Evolutionary conservation across 495 filamentous ascomycete species (phyloP), one percentile per base, ranked within the genome.

Genomic region (Opeltia flavorubescens): DNA sequence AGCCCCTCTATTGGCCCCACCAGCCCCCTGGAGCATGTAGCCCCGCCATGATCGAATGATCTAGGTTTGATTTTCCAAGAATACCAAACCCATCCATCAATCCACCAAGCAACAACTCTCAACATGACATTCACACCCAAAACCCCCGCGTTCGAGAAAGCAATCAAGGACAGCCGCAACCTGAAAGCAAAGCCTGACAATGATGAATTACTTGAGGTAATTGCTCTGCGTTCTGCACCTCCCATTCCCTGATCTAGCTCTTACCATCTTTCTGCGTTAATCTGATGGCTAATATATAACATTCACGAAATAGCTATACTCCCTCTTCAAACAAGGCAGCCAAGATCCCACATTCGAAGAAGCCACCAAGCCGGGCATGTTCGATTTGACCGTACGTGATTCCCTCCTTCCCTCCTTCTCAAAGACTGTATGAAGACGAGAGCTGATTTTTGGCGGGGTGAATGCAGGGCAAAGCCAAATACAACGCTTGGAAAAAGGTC

Each of bases 401-500:
- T 35, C 28, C 41, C 26, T 18, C n/a, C 30, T 18, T 28, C 35
- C 1, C 31, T 48, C 18, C 48, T 25, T 26, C 23, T 47, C 13
- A 7, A 9, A 23, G 38, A 30, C 33, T 30, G 26, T n/a, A n/a
- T n/a, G 21, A 9, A 45, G 46, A 26, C 33, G n/a, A 30, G 31
- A 48, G 5, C 17, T 42, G 21, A 29, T 39, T 24, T 11, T 28
- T 28, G 43, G 34, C 8, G 12, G 11, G 12, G n/a, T 48, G 38
- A 40, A 31, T 52, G 53, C 42, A 93, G 86, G 77, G 65, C 63
- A 89, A 87, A 67, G 78, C 77, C 51, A 91, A 89, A 72, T 73
- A 77, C 67, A 70, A 71, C 28, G 80, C 78, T 17, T 95, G 86
- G 85, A 59, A 80, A 62, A 70, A 75, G 48, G 63, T 73, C 50